A percentile compares a stretch with the other conserved stretches of the same genome.
Conservation (phyloP, 331 rosid genomes). For the Acacia pycnantha region DNA sequence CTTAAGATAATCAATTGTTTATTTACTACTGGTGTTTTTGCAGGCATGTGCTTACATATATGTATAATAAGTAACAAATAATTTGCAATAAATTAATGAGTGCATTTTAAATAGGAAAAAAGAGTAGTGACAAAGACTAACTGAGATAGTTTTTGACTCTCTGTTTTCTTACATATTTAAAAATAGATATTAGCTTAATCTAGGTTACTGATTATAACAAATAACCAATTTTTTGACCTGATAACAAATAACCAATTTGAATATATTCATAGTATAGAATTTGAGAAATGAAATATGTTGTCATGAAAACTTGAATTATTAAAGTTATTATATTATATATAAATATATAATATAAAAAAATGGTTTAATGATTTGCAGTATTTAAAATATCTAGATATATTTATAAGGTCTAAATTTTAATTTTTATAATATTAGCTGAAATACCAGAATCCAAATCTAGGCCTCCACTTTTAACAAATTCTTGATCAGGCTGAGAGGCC, state of each 20-base stretch:
- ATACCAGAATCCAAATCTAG: too few species aligned
- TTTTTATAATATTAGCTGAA: background rate
- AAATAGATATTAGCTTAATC: background rate
- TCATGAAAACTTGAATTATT: background rate
- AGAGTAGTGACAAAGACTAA: background rate
- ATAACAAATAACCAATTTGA: background rate
- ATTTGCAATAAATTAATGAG: background rate
- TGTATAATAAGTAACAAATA: background rate
- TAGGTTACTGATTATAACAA: background rate
- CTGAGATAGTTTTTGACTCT: background rate
- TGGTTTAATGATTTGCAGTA: background rate
- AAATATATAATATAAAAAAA: background rate
- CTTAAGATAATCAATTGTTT: slow-evolving; percentile 21
- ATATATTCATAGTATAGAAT: background rate
- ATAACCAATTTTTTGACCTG: background rate
- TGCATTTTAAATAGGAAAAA: background rate
- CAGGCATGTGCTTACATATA: background rate
- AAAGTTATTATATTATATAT: background rate
- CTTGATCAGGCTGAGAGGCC: too few species aligned
- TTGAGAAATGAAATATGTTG: background rate
- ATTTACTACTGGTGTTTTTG: background rate
- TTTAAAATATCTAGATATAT: background rate
- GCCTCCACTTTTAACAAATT: too few species aligned
- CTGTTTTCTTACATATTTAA: background rate
- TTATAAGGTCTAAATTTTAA: background rate